These are phyloP conservation scores for Ehretia macrophylla DNA, from an alignment of 257 asterid genomes.

Conservation along the genomic window DNA sequence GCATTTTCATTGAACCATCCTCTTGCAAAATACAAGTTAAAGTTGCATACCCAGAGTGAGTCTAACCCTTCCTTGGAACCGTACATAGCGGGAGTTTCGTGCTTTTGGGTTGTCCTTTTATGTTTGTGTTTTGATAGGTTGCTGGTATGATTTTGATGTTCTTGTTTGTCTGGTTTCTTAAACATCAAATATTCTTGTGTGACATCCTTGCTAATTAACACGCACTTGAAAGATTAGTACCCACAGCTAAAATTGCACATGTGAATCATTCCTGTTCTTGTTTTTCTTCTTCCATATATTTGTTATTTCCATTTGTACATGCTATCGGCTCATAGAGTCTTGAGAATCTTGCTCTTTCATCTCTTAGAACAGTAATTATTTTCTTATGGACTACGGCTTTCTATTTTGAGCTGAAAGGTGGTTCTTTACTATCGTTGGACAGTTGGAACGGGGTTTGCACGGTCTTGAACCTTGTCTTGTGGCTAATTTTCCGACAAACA, in stretches of 20 bases:
- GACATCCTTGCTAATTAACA: neutral
- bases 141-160: conserved; percentile 1
- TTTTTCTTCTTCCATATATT: neutral
- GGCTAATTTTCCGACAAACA: conserved; percentile 63
- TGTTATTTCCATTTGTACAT: neutral
- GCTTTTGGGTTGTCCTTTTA: neutral
- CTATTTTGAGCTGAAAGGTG: conserved; percentile 11
- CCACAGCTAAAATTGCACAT: conserved; percentile 2
- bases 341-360: neutral
- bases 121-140: neutral
- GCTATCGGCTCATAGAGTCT: conserved; percentile 5
- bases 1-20: too few species aligned
- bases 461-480: conserved; percentile 71
- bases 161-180: conserved; percentile 8
- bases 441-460: conserved; percentile 74
- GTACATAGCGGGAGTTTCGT: too few species aligned
- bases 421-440: conserved; percentile 16
- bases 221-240: conserved; percentile 7
- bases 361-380: neutral
- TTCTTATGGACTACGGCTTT: conserved; percentile 8
- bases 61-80: too few species aligned
- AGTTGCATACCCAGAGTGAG: too few species aligned
- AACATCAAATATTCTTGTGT: neutral
- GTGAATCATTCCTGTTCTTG: conserved; percentile 6
- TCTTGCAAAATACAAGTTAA: too few species aligned